Percentiles rank a stretch among this genome's conserved stretches.
phyloP scores from a whole-genome alignment of 805 yeast genomes.

The Candida endomychidarum region DNA sequence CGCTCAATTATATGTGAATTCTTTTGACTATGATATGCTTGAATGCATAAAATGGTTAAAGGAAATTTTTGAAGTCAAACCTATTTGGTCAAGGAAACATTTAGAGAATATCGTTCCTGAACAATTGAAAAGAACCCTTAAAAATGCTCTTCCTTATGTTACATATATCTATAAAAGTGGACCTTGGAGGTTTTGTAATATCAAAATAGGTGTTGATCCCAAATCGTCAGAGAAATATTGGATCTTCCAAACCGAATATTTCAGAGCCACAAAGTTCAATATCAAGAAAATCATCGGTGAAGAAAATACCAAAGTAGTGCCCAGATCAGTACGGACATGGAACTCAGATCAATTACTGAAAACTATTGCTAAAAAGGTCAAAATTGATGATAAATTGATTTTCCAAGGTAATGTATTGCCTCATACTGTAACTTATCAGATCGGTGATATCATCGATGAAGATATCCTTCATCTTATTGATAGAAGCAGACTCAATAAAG shows the following conservation, averaged over 20 bases:
- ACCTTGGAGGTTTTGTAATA: constrained; percentile 90
- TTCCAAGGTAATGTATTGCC: constrained; percentile 78
- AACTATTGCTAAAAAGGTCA: constrained; percentile 15
- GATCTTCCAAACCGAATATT: constrained; percentile 81
- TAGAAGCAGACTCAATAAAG: constrained; percentile 28
- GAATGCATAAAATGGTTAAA: constrained; percentile 46
- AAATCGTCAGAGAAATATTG: constrained; percentile 52
- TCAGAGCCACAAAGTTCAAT: constrained; percentile 48
- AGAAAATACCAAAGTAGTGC: constrained; percentile 20
- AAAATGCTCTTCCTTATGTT: constrained; percentile 80
- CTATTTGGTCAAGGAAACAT: constrained; percentile 84
- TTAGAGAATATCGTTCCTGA: constrained; percentile 55
- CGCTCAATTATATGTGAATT: constrained; percentile 35
- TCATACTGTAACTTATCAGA: constrained; percentile 66
- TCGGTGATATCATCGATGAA: constrained; percentile 74
- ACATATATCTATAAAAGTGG: constrained; percentile 83
- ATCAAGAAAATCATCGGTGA: constrained; percentile 2
- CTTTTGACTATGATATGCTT: constrained; percentile 32
- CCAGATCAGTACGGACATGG: constrained; percentile 23
- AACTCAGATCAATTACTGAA: background rate
- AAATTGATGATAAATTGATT: constrained; percentile 41
- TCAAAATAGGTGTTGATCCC: constrained; percentile 80
- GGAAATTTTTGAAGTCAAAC: constrained; percentile 63
- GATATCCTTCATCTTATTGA: constrained; percentile 50
- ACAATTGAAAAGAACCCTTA: constrained; percentile 46